These are phyloP conservation scores for Salix dunnii DNA, from an alignment of 345 rosid genomes.

Conservation along the genomic window DNA sequence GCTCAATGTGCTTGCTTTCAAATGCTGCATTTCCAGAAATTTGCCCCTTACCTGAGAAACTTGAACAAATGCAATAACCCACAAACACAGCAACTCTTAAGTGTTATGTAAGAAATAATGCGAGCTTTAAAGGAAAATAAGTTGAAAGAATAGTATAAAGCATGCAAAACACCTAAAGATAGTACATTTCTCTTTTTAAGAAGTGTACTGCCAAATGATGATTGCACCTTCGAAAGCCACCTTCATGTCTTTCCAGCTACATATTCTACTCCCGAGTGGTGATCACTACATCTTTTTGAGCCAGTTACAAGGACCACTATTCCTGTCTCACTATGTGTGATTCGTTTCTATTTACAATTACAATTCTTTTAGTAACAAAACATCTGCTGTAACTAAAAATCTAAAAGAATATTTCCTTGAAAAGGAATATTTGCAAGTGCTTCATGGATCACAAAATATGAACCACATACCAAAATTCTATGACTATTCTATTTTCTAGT, in stretches of 20 bases:
- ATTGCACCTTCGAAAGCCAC: not conserved
- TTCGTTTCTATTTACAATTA: not conserved
- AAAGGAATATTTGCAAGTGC: not conserved
- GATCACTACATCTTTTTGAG: not conserved
- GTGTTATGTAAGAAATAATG: not conserved
- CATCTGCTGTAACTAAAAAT: not conserved
- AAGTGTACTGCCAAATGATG: not conserved
- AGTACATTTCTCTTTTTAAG: not conserved
- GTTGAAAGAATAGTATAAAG: not conserved
- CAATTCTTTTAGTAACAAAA: not conserved
- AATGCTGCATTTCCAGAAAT: constrained; percentile 35
- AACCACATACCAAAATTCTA: not conserved
- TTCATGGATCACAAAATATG: not conserved
- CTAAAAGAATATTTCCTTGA: not conserved
- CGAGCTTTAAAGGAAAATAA: not conserved
- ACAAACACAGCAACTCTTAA: constrained; percentile 40
- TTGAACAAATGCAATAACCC: constrained; percentile 56
- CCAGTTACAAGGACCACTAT: not conserved
- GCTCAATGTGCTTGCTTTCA: constrained; percentile 49
- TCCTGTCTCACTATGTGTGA: not conserved
- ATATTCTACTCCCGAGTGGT: not conserved
- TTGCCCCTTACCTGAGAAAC: constrained; percentile 75
- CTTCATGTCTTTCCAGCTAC: not conserved
- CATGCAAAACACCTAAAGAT: not conserved
- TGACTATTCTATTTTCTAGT: not conserved